A percentile compares a stretch with the other conserved stretches of the same genome.
Conservation (phyloP, 345 rosid species). For the Balakata baccata region DNA sequence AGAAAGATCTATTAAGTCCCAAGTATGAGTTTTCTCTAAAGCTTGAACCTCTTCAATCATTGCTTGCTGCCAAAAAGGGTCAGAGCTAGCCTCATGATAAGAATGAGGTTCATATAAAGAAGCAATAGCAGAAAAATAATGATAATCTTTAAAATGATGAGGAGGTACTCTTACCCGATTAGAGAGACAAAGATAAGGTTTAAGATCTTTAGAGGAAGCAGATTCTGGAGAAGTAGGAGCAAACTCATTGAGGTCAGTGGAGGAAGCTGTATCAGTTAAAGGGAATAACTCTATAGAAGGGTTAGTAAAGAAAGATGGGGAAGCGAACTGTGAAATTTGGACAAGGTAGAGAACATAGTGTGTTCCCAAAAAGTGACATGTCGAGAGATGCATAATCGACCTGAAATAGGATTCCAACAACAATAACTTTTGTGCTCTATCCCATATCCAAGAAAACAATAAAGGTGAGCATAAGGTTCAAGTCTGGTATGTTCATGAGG, state of each 20-base stretch:
- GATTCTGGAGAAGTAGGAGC: background rate
- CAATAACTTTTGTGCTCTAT: background rate
- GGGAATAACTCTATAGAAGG: background rate
- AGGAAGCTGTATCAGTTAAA: background rate
- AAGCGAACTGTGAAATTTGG: background rate
- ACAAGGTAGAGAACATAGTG: background rate
- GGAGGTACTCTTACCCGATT: background rate
- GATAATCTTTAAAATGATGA: background rate
- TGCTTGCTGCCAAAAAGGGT: background rate
- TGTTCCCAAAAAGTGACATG: background rate
- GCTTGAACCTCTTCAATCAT: background rate
- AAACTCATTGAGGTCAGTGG: background rate
- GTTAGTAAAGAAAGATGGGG: background rate
- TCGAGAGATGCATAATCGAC: background rate
- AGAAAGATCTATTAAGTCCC: constrained; percentile 3
- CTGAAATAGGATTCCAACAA: constrained; percentile 6
- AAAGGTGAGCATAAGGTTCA: background rate
- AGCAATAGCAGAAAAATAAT: background rate
- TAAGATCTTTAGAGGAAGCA: background rate
- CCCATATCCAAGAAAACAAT: background rate
- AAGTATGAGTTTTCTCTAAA: constrained; percentile 7
- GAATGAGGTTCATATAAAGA: background rate
- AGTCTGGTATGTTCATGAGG: background rate
- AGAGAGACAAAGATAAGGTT: background rate
- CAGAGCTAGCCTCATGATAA: background rate